Base-by-base conservation (phyloP, 73 alveolate genomes). In the Stentor coeruleus region DNA sequence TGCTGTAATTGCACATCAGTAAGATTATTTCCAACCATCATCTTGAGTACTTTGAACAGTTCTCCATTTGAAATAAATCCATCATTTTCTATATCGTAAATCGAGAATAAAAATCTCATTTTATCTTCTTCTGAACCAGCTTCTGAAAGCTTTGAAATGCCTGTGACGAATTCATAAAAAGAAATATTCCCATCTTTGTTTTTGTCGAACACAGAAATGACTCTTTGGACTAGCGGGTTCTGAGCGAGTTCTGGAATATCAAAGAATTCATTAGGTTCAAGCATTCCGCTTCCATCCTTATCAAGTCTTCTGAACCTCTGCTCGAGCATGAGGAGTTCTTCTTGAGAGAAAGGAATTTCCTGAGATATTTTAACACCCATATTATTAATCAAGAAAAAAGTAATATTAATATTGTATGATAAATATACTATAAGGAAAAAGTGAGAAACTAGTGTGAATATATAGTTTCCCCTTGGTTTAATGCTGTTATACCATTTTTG, bases 31-130 rank as follows among this genome's bases (percentile, higher is more conserved):
- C 99, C 99, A 58, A 95, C 99, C 95, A 95, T 88, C 99, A 95
- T 95, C 80, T 95, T 91, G 74, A 95, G 96, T 37, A 93, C 97
- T 58, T 88, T 87, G 90, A 93, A 95, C 20, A 95, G 85, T 82
- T 95, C 99, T 49, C 99, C 99, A 76, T 95, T 95, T 28, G 99
- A 93, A 77, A 95, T 91, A 82, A 72, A 95, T 35, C 99, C 99
- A 85, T 94, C 99, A 60, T 91, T 72, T 82, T 94, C 94, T 79
- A 95, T 94, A 82, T 95, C 99, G 85, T 95, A 95, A 80, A 95
- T 93, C 86, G 89, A 89, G 95, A 95, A 95, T 82, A 96, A 96
- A 79, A 95, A 93, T 74, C 94, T 83, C 82, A 93, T 89, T 87
- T 95, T 95, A 83, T 93, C 99, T 60, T 95, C 98, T 59, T 93